A percentile compares a stretch with the other conserved stretches of the same genome.
These are phyloP conservation scores for Mollisiaceae sp. DNA, from an alignment of 2,329 filamentous ascomycete genomes.

Conservation along the genomic window DNA sequence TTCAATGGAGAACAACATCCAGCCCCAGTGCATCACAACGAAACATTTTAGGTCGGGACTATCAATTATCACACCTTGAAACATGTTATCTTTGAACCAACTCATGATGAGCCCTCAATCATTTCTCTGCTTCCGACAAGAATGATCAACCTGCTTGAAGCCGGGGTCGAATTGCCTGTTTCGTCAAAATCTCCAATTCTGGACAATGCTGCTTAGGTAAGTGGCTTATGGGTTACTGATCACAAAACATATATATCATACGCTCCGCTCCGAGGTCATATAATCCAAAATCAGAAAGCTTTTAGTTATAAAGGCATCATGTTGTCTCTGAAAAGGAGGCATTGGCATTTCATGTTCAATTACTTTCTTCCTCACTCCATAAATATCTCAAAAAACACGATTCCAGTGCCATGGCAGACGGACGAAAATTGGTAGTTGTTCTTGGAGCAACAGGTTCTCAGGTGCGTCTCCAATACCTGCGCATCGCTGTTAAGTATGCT, in stretches of 20 bases:
- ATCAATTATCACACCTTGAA: too few species aligned
- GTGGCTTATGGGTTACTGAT: neutral
- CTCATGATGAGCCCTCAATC: too few species aligned
- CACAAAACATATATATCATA: neutral
- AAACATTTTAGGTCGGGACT: too few species aligned
- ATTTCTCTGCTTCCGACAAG: too few species aligned
- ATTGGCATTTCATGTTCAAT: neutral
- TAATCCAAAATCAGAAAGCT: neutral
- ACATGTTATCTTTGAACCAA: too few species aligned
- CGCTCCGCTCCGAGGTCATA: neutral
- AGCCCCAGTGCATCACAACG: too few species aligned
- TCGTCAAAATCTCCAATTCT: neutral
- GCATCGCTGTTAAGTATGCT: neutral
- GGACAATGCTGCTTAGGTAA: neutral
- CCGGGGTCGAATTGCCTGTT: neutral
- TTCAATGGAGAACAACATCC: too few species aligned
- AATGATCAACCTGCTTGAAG: neutral
- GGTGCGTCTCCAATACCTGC: neutral
- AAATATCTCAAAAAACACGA: neutral
- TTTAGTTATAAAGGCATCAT: neutral
- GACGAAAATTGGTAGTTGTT: neutral
- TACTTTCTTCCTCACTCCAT: neutral
- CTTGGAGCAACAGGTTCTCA: neutral
- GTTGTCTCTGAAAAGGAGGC: neutral
- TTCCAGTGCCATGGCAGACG: neutral